These are phyloP conservation scores for Raffaelea arxii DNA, from an alignment of 2,329 filamentous ascomycete species.

Conservation along the genomic window DNA sequence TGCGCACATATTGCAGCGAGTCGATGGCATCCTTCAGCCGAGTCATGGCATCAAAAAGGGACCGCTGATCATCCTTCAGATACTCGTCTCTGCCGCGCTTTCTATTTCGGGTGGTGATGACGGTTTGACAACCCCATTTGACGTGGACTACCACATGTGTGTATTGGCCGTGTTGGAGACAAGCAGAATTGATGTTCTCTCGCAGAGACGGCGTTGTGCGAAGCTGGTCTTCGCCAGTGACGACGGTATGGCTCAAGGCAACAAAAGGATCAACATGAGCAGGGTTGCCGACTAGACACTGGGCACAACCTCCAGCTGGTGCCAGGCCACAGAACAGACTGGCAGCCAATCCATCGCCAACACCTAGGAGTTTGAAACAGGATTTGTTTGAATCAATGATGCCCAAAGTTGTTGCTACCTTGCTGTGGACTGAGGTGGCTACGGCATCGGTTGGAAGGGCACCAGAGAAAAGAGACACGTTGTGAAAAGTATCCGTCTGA, in stretches of 20 bases:
- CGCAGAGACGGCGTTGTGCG: neutral
- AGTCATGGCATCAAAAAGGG: neutral
- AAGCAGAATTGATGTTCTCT: neutral
- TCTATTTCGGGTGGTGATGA: neutral
- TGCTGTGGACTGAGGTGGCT: neutral
- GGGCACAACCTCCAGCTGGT: neutral
- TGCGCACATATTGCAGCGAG: neutral
- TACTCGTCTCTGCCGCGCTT: neutral
- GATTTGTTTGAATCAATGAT: slow-evolving; percentile 1
- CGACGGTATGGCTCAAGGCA: slow-evolving; percentile 1
- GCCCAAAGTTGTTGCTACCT: neutral
- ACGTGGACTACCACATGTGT: slow-evolving; percentile 5
- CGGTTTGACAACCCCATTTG: slow-evolving; percentile 3
- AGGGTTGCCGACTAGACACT: neutral
- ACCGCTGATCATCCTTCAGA: neutral
- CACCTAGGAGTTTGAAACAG: neutral
- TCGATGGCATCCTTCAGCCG: slow-evolving; percentile 1
- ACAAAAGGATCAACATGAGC: neutral
- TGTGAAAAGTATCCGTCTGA: slow-evolving; percentile 5
- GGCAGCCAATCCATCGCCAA: neutral
- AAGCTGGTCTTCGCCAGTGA: neutral
- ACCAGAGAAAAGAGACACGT: slow-evolving; percentile 2
- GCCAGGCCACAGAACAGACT: slow-evolving; percentile 4
- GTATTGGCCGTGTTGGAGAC: neutral
- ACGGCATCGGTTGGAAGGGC: neutral